phyloP scores from a whole-genome alignment of 2,329 filamentous ascomycete species.

The Fusarium multiceps region DNA sequence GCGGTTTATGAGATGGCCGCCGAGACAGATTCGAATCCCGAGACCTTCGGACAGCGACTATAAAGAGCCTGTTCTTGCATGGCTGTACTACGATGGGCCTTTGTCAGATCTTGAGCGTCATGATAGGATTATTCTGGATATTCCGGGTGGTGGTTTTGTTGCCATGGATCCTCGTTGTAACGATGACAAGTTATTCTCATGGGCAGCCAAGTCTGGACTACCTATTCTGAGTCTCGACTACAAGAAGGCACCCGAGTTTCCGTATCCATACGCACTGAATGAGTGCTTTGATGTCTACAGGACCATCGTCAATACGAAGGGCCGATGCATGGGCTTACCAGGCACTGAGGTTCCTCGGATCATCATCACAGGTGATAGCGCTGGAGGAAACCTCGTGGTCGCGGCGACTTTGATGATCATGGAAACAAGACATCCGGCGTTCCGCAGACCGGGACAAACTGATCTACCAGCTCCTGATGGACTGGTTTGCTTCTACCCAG shows the following conservation, averaged over 20 bases:
- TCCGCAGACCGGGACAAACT: conserved; percentile 52
- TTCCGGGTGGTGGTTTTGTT: conserved; percentile 94
- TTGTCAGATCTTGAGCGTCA: conserved; percentile 80
- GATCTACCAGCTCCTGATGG: conserved; percentile 81
- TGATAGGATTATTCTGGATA: conserved; percentile 83
- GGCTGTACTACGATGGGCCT: conserved; percentile 95
- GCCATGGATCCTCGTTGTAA: conserved; percentile 96
- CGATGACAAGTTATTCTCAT: conserved; percentile 92
- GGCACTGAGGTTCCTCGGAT: conserved; percentile 53
- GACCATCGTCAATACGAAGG: conserved; percentile 52
- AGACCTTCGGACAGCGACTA: conserved; percentile 84
- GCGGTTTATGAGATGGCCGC: conserved; percentile 81
- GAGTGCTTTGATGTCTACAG: conserved; percentile 62
- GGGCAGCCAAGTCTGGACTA: conserved; percentile 89
- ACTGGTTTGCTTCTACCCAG: conserved; percentile 87
- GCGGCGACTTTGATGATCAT: conserved; percentile 90
- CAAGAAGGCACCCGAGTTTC: conserved; percentile 63
- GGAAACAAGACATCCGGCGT: conserved; percentile 70
- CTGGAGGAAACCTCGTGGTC: conserved; percentile 63
- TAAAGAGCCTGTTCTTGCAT: conserved; percentile 82
- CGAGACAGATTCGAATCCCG: conserved; percentile 85
- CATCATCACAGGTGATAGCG: conserved; percentile 61
- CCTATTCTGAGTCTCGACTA: conserved; percentile 94
- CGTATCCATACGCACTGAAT: conserved; percentile 61
- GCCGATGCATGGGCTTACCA: conserved; percentile 59